A percentile compares a stretch with the other conserved stretches of the same genome.
phyloP scores from a whole-genome alignment of 805 yeast genomes.

The Hanseniaspora nectarophila region DNA sequence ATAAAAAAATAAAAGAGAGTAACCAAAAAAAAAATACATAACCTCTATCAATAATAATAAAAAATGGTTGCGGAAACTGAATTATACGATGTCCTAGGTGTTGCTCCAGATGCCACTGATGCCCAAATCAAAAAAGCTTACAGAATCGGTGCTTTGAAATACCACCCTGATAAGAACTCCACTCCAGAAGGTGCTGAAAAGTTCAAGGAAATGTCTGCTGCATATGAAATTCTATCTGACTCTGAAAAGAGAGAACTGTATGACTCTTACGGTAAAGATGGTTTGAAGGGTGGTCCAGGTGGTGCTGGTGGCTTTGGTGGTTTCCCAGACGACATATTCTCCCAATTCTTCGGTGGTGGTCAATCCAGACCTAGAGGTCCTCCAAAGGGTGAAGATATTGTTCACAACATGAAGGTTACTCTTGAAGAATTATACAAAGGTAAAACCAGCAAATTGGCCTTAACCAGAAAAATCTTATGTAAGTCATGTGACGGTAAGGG shows the following conservation, averaged over 20 bases:
- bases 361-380: conserved; percentile 71
- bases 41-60: too few relatives aligned
- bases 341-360: conserved; percentile 61
- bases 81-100: conserved; percentile 63
- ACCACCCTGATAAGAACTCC: conserved; percentile 75
- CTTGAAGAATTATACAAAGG: conserved; percentile 92
- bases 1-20: too few relatives aligned
- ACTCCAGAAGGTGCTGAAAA: conserved; percentile 89
- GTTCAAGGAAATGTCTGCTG: conserved; percentile 80
- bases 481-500: conserved; percentile 86
- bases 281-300: conserved; percentile 67
- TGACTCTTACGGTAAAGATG: conserved; percentile 88
- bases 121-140: conserved; percentile 69
- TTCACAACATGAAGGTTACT: conserved; percentile 72
- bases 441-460: conserved; percentile 82
- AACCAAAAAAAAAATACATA: too few relatives aligned
- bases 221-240: conserved; percentile 81
- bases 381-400: conserved; percentile 78
- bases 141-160: conserved; percentile 67
- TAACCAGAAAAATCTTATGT: conserved; percentile 85
- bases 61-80: conserved; percentile 71
- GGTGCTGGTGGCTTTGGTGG: conserved; percentile 51
- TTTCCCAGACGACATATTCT: conserved; percentile 30
- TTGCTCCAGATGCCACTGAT: conserved; percentile 55
- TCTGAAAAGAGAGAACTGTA: conserved; percentile 77